Base-by-base conservation (phyloP, 2,329 filamentous ascomycete species). In the Ophiostoma piceae region DNA sequence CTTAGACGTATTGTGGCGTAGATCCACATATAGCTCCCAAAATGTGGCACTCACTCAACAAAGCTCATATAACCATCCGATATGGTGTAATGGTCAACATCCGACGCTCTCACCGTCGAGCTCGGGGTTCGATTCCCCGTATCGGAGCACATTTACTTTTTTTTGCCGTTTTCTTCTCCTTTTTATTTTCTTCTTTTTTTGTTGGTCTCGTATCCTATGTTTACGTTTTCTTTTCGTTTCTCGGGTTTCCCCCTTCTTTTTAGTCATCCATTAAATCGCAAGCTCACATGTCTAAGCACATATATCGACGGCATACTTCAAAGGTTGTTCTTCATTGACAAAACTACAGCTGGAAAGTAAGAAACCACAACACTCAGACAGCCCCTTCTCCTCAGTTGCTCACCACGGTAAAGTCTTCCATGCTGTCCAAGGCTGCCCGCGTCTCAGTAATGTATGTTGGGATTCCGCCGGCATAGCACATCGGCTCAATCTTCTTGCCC, bases 401-500 rank as follows among this genome's bases (percentile, higher is more conserved):
- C 37, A 73, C 72, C 0, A 73, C 66, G 3, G 71, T 69, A 54
- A 81, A 82, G 0, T 79, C 80, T 3, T 76, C 72, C 78, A 79
- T 77, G 26, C 65, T 73, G 57, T 79, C 77, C 37, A 82, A 72
- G 2, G 77, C 79, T 6, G 72, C 69, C 19, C 78, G 74, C 65
- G 80, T 78, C 67, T 79, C 75, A 0, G 14, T 39, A 6, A 67
- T 68, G 65, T 83, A 83, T 2, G 47, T 57, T 0, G 78, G 77
- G 19, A 83, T 76, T 0, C 81, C 81, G 0, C 78, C 82, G 0
- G 80, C 69, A 70, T 81, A 88, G 60, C 82, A 82, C 9, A 87
- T 76, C 0, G 82, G 82, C 77, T 88, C 85, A 35, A 79, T 79
- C 0, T 79, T 74, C 77, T 87, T 87, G 0, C 82, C 84, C 0